A percentile compares a stretch with the other conserved stretches of the same genome.
These are phyloP conservation scores for Zygosaccharomyces bisporus DNA, from an alignment of 805 yeast genomes.

Conservation along the genomic window DNA sequence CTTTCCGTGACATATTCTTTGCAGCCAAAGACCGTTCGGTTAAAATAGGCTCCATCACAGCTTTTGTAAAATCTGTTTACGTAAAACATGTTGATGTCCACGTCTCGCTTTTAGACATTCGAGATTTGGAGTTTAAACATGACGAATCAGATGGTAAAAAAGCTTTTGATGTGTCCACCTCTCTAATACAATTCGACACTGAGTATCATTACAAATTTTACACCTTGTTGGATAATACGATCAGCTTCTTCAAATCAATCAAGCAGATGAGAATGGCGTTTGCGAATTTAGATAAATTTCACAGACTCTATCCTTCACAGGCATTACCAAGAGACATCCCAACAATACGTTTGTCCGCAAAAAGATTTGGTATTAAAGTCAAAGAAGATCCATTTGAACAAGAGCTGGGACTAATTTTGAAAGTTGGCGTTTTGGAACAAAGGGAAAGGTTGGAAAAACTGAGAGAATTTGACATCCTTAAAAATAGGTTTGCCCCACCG, in stretches of 20 bases:
- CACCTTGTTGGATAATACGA: conserved; percentile 48
- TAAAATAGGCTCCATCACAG: conserved; percentile 12
- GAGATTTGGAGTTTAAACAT: conserved; percentile 16
- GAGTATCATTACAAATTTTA: conserved; percentile 41
- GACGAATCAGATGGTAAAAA: conserved; percentile 1
- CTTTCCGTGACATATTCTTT: conserved; percentile 13
- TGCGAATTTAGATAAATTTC: conserved; percentile 31
- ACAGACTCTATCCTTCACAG: conserved; percentile 25
- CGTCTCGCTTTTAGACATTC: conserved; percentile 22
- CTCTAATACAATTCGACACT: conserved; percentile 28
- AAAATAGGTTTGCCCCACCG: conserved; percentile 1
- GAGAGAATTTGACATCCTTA: conserved; percentile 27
- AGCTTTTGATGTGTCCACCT: conserved; percentile 13
- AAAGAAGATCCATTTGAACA: conserved; percentile 67
- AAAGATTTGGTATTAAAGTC: conserved; percentile 44
- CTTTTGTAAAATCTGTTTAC: conserved; percentile 32
- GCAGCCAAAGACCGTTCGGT: conserved; percentile 6
- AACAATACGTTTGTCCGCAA: conserved; percentile 40
- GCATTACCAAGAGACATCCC: conserved; percentile 39
- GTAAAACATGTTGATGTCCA: conserved; percentile 20
- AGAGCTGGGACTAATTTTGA: conserved; percentile 53
- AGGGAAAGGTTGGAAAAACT: conserved; percentile 44
- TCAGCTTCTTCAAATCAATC: conserved; percentile 46
- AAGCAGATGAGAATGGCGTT: conserved; percentile 46
- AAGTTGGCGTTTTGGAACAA: conserved; percentile 58